Evolutionary conservation across 306 rosid genomes (phyloP), one percentile per base, ranked within the genome.

Genomic region (Citrullus amarus): DNA sequence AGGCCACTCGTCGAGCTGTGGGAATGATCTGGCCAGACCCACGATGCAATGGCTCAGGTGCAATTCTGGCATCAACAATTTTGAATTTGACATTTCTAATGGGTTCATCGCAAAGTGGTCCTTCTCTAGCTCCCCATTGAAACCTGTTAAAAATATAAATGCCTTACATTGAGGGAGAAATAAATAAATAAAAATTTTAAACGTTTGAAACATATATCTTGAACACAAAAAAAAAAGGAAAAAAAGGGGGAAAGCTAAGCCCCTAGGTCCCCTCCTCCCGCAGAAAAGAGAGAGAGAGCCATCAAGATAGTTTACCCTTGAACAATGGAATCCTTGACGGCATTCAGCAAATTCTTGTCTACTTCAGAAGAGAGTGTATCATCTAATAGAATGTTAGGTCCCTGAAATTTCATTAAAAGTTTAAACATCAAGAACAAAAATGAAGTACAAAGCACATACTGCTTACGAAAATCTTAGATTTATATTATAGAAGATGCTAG

Each of bases 41-140:
- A 25, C 97, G 88, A 83, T 95, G 92, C 79, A 91, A 88, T 46
- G 96, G 90, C 80, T 95, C 99, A 39, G 93, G 89, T 41, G 99
- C 99, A 83, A 95, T 91, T 84, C 84, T 95, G 32, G 99, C 99
- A 85, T 95, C 99, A 89, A 95, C 99, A 77, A 95, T 95, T 88
- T 95, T 95, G 91, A 95, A 92, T 86, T 95, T 92, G 8, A 95
- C 99, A 67, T 95, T 95, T 85, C 99, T 87, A 48, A 95, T 92
- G 80, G 99, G 99, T 74, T 95, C 99, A 83, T 95, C 99, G 77
- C 99, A 95, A 15, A 95, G 88, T 25, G 99, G 99, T 80, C 99
- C 99, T 86, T 95, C 99, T 74, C 97, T 88, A 80, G 99, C 99
- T 80, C 97, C 99, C 99, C 97, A 95, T 70, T 95, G 97, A 83